phyloP scores from a whole-genome alignment of 768 basidiomycete genomes.

The Tulasnella sp. region DNA sequence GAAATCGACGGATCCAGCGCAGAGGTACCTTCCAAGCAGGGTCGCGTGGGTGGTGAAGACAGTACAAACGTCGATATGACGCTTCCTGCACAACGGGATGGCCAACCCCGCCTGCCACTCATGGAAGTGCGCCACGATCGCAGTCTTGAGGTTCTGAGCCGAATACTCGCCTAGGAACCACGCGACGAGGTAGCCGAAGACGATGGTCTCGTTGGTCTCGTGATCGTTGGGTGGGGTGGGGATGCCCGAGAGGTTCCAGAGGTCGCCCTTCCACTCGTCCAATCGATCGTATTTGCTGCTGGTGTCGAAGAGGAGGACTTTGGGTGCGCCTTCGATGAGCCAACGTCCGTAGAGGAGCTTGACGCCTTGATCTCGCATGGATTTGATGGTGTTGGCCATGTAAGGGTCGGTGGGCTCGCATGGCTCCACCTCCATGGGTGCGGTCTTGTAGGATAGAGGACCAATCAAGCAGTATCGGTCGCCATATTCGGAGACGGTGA shows the following conservation, averaged over 20 bases:
- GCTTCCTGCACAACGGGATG: slow-evolving; percentile 87
- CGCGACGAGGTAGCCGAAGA: slow-evolving; percentile 95
- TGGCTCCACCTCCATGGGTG: slow-evolving; percentile 97
- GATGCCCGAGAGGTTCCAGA: slow-evolving; percentile 98
- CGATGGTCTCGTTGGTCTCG: slow-evolving; percentile 96
- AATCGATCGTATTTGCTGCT: slow-evolving; percentile 75
- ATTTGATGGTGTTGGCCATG: slow-evolving; percentile 61
- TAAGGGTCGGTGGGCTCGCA: slow-evolving; percentile 79
- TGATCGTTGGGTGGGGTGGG: slow-evolving; percentile 93
- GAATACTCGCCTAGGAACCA: slow-evolving; percentile 92
- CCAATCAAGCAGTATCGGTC: slow-evolving; percentile 94
- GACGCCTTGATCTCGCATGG: slow-evolving; percentile 82
- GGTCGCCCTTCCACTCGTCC: slow-evolving; percentile 98
- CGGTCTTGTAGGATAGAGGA: slow-evolving; percentile 95
- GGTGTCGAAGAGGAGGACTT: slow-evolving; percentile 92
- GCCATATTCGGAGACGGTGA: slow-evolving; percentile 93
- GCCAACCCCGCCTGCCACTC: slow-evolving; percentile 99
- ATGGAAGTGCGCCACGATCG: slow-evolving; percentile 96
- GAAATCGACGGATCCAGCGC: slow-evolving; percentile 95
- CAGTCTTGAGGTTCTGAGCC: slow-evolving; percentile 35
- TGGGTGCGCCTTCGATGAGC: slow-evolving; percentile 95
- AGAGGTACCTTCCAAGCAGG: slow-evolving; percentile 94
- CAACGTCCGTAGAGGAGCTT: slow-evolving; percentile 94
- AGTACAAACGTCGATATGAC: slow-evolving; percentile 96
- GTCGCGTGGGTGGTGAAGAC: slow-evolving; percentile 99